Evolutionary conservation across 78 protist species (phyloP), one percentile per base, ranked within the genome.

Genomic region (Tieghemostelium lacteum): DNA sequence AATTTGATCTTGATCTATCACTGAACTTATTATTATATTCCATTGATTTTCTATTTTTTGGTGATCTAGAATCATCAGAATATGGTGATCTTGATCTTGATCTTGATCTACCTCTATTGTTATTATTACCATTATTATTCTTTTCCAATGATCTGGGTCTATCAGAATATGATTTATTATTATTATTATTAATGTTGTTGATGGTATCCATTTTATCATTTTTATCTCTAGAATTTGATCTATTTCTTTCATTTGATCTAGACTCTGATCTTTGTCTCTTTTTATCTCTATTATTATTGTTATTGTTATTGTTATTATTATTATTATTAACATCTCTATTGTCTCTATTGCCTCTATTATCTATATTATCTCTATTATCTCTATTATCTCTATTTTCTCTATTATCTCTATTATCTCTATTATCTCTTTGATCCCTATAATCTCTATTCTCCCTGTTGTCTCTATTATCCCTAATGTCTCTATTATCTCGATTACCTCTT

Each of bases 261-360:
- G n/a, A 16, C 34, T 24, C 19, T 16, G 50, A 34, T 66, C 73
- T 66, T n/a, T 52, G n/a, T 66, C 73, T 66, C 33, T 52, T 69
- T 1, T 45, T 34, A 2, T 45, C 28, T 69, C 75, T 69, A 29
- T 16, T 69, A 42, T 42, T 69, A 19, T 45, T 45, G 22, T 28
- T 69, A 28, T 65, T 20, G 52, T 20, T 14, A 63, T 63, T 20
- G 2, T 31, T 64, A 65, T 65, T 17, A 0, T 37, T 39, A 37
- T 65, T 65, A 3, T 39, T 65, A 22, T 64, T 64, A 0, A 8
- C 50, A 20, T 4, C 28, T 39, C 17, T 49, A 39, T 33, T 22
- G 16, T n/a, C n/a, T 3, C 24, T 31, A 24, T 65, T 37, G 5
- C 31, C 17, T 34, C 34, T 36, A 22, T 36, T 36, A 37, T 37